Base-by-base conservation (phyloP, 1,139 yeast species). In the Zygoascus hellenicus region DNA sequence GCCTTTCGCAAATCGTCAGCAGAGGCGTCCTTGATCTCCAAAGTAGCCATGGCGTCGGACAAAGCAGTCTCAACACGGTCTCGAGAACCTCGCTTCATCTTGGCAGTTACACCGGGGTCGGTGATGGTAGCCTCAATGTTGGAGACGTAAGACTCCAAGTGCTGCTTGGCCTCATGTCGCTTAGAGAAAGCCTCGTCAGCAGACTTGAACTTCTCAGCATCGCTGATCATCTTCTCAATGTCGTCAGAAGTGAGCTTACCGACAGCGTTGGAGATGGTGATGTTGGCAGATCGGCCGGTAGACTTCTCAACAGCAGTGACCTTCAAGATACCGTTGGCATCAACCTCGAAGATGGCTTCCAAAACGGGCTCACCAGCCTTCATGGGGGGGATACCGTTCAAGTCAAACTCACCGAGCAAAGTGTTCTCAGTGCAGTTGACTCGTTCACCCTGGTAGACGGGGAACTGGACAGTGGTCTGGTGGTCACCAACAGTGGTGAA, bases 381-480 rank as follows among this genome's bases (percentile, higher is more conserved):
- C 90, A 92, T 81, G 74, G 97, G 97, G 72, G 98, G 98, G 66
- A 92, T 88, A 77, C 92, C 92, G 81, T 87, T 88, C 74, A 92
- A 86, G 83, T 92, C 97, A 76, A 92, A 92, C 80, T 92, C 97
- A 81, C 98, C 98, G 73, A 92, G 86, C 71, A 90, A 83, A 70
- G 97, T 89, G 95, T 92, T 92, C 79, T 92, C 97, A 64, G 88
- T 72, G 82, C 97, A 90, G 95, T 90, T 92, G 70, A 89, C 96
- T 82, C 98, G 96, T 80, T 92, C 98, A 84, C 98, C 98, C 78
- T 92, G 97, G 90, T 90, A 92, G 58, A 92, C 97, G 75, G 97
- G 98, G 96, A 92, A 90, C 75, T 88, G 95, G 64, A 92, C 98
- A 65, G 96, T 88, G 72, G 97, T 90, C 80, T 92, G 98, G 83